Evolutionary conservation across 2,329 filamentous ascomycete genomes (phyloP), one percentile per base, ranked within the genome.

Genomic region (Trichoderma arundinaceum): DNA sequence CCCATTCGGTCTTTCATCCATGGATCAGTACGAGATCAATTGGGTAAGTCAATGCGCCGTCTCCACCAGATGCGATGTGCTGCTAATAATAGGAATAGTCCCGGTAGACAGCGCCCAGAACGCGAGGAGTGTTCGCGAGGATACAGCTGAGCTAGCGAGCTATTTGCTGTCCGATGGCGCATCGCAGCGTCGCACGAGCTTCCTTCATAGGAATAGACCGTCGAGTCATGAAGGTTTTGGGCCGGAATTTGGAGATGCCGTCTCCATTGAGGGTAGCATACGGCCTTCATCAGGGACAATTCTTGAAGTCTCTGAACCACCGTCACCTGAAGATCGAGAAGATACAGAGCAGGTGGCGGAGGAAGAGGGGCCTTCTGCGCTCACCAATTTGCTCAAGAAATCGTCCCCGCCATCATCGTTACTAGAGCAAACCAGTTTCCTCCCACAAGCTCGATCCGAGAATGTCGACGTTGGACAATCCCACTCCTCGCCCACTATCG

Each of bases 81-180:
- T 7, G 46, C 58, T 67, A 49, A 66, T 52, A 49, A 22, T 44
- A 22, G 35, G 52, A 54, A 48, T 69, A 86, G 83, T 79, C 44
- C 83, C 84, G 17, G 74, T 86, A 77, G 91, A 94, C 74, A 90
- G 87, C 71, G 85, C 87, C 17, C 87, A 92, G 71, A 91, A 92
- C 76, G 90, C 92, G 39, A 87, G 89, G 66, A 91, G 88, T 69
- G 90, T 97, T 46, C 90, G 93, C 69, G 90, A 95, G 77, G 90
- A 95, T 74, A 96, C 93, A 2, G 92, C 92, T 59, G 92, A 96
- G 77, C 83, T 97, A 65, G 93, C 93, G 49, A 92, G 87, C 17
- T 92, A 94, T 75, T 89, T 92, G 57, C 84, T 97, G 33, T 89
- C 89, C 44, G 87, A 91, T 71, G 83, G 84, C 71, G 78, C 82